Evolutionary conservation across 257 asterid species (phyloP), one percentile per base, ranked within the genome.

Genomic region (Anisodus tanguticus): DNA sequence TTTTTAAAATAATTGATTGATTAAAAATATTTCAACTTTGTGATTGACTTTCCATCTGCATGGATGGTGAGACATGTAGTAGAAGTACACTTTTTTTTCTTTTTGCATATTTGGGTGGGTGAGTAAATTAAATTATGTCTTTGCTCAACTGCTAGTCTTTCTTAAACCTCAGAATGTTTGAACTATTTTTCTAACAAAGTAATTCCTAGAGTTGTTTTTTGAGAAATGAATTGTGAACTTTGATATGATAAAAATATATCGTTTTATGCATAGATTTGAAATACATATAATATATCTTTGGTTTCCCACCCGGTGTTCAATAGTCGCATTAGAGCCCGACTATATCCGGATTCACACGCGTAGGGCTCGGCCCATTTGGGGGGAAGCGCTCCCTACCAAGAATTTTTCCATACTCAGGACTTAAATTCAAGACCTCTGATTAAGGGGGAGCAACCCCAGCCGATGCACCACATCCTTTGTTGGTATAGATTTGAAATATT

Each of bases 31-130:
- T 87, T 90, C 87, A 69, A 85, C 79, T 79, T 85, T 90, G 90
- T 82, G 83, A 91, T 88, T 82, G 35, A 31, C 35, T 31, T 31
- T 82, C 87, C 92, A 89, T 92, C 93, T 91, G 90, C 92, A 91
- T 88, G 91, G 59, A 69, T 88, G 26, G 78, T 69, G 60, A 64
- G 81, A 57, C 11, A 68, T 55, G 57, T 59, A 47, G 12, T 70
- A 60, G 8, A 22, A 22, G 35, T 31, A 31, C 35, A 31, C 0
- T 17, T 57, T 22, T 2, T 82, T 8, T 49, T 54, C 35, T 31
- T 49, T 54, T 19, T 55, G 8, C n/a, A 26, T 16, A 58, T 49
- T 43, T 22, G 5, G 45, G 55, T 26, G n/a, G 13, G 43, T 4
- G 4, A 63, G 41, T 63, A 10, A 63, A 63, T 59, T 59, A 59